These are phyloP conservation scores for Neonothopanus nambi DNA, from an alignment of 1,284 basidiomycete genomes.

Conservation along the genomic window DNA sequence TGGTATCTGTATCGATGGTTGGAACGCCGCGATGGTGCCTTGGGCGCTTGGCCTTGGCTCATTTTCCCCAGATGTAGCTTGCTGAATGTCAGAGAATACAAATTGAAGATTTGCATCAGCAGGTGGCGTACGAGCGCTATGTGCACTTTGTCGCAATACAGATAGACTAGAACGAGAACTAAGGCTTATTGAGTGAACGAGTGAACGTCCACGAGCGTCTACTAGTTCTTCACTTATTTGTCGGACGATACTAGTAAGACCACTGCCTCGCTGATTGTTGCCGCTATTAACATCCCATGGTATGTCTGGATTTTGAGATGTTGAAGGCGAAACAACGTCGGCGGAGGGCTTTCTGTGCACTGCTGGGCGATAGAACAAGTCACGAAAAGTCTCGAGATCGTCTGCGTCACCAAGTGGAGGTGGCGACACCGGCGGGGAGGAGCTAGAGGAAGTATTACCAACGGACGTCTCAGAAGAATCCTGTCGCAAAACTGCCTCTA, in stretches of 20 bases:
- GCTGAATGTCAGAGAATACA: conserved; percentile 17
- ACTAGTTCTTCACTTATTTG: conserved; percentile 63
- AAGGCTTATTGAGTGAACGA: conserved; percentile 9
- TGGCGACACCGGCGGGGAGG: conserved; percentile 42
- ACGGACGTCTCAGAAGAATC: conserved; percentile 27
- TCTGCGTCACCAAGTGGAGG: conserved; percentile 54
- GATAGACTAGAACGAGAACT: conserved; percentile 12
- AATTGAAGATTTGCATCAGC: conserved; percentile 16
- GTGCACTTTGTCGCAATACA: conserved; percentile 12
- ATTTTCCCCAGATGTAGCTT: conserved; percentile 18
- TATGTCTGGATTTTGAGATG: conserved; percentile 12
- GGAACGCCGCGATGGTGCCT: conserved; percentile 29
- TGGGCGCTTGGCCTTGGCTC: conserved; percentile 12
- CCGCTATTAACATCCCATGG: conserved; percentile 22
- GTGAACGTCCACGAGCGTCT: conserved; percentile 21
- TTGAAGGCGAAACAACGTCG: conserved; percentile 19
- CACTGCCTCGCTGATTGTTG: conserved; percentile 41
- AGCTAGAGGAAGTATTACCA: conserved; percentile 29
- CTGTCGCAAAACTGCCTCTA: background rate
- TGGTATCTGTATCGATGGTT: conserved; percentile 48
- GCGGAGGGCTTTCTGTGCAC: conserved; percentile 22
- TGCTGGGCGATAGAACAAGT: conserved; percentile 59
- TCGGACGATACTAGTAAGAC: conserved; percentile 60
- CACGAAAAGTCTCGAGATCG: conserved; percentile 67
- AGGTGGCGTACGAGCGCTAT: conserved; percentile 9